Evolutionary conservation across 768 basidiomycete genomes (phyloP), one percentile per base, ranked within the genome.

Genomic region (Astraeus odoratus): DNA sequence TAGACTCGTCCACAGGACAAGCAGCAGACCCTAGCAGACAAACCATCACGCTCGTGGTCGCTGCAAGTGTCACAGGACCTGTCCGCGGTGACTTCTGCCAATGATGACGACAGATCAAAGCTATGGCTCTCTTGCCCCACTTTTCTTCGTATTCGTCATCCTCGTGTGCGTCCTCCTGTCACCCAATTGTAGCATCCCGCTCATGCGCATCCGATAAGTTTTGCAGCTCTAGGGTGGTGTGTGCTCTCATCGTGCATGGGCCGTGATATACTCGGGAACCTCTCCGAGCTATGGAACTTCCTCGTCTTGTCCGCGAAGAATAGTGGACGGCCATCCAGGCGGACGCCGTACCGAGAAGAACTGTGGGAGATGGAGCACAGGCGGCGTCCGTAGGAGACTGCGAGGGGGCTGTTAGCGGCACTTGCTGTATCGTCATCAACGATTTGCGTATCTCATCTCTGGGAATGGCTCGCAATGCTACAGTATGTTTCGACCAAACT

Each of bases 221-320:
- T 73, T 30, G 69, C 73, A 13, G 66, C 74, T 23, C 55, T 83
- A 6, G 71, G 72, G 33, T 83, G 83, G 79, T 86, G 83, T 55
- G 61, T 83, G 48, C 61, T 85, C 40, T 81, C 81, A 26, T 83
- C 81, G 6, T 83, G 83, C 64, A 58, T 84, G 47, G 83, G 83
- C 23, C 64, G 66, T 2, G 65, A 77, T 4, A 60, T 80, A 30
- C 63, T 70, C 38, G 64, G 61, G 23, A 59, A 66, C n/a, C 49
- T 78, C 19, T 65, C 67, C 25, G 69, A 69, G 35, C 53, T 81
- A 19, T 79, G 76, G 76, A 67, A 74, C 36, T 67, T 44, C 25
- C 68, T 47, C 48, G 64, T 24, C 53, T 71, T 19, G 59, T 75
- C 30, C 64, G 61, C 27, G 44, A 27, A 42, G 33, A 41, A 44